These are phyloP conservation scores for Pythium periplocum DNA, from an alignment of 352 stramenopile genomes.

Conservation along the genomic window DNA sequence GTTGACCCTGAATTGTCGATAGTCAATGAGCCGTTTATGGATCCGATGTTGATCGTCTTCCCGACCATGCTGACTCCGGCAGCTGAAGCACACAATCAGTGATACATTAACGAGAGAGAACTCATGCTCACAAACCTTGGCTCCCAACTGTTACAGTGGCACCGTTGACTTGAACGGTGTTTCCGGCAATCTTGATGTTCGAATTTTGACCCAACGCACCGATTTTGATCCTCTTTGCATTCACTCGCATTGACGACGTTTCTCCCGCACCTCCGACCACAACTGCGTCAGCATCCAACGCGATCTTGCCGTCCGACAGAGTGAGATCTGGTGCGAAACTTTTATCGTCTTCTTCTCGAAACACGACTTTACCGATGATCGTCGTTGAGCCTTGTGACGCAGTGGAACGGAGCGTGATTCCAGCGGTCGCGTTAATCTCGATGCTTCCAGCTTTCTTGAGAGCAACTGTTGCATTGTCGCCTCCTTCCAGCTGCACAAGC, in stretches of 20 bases:
- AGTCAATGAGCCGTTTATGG: too few relatives aligned
- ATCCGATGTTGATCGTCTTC: too few relatives aligned
- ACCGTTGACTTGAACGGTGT: background rate
- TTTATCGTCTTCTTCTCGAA: slow-evolving; percentile 1
- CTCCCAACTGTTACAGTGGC: background rate
- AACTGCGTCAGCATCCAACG: slow-evolving; percentile 12
- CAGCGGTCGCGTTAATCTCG: background rate
- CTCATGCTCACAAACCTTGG: background rate
- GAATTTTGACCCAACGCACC: slow-evolving; percentile 7
- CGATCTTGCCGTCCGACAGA: slow-evolving; percentile 8
- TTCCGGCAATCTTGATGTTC: slow-evolving; percentile 10
- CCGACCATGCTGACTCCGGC: too few relatives aligned
- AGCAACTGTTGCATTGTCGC: background rate
- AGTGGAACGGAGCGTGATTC: background rate
- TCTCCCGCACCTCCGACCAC: slow-evolving; percentile 10
- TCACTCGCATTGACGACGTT: slow-evolving; percentile 7
- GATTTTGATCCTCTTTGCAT: slow-evolving; percentile 12
- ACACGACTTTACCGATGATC: slow-evolving; percentile 10
- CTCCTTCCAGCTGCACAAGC: background rate
- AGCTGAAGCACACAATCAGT: too few relatives aligned
- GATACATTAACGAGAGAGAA: too few relatives aligned
- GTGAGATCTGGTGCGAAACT: background rate
- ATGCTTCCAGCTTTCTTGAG: background rate
- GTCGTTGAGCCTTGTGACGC: slow-evolving; percentile 7
- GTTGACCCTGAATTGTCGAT: too few relatives aligned